phyloP scores from a whole-genome alignment of 164 flowering plant genomes.

The Taxillus chinensis region DNA sequence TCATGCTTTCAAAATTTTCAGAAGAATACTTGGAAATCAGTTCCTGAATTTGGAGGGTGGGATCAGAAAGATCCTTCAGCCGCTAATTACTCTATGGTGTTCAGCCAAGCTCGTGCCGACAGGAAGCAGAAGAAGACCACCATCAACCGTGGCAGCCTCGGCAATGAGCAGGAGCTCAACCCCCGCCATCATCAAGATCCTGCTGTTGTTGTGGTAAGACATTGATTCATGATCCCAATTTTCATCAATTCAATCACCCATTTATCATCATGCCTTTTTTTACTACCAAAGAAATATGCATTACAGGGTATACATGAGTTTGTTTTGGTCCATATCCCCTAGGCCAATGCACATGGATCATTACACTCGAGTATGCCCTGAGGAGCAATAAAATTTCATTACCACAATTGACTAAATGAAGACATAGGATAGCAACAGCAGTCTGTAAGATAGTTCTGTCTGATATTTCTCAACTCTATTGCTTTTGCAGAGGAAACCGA shows the following conservation, averaged over 20 bases:
- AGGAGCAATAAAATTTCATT: too few relatives aligned
- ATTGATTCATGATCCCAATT: neutral
- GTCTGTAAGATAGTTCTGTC: neutral
- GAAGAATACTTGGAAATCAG: slow-evolving; percentile 31
- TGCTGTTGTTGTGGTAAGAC: slow-evolving; percentile 17
- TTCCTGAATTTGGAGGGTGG: slow-evolving; percentile 64
- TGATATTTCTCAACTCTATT: slow-evolving; percentile 1
- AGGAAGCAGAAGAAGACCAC: slow-evolving; percentile 33
- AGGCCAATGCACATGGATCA: neutral
- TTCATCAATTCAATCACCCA: neutral
- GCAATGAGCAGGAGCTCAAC: slow-evolving; percentile 23
- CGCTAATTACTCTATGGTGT: slow-evolving; percentile 47
- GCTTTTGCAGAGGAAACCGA: slow-evolving; percentile 34
- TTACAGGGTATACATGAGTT: neutral
- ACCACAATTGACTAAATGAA: neutral
- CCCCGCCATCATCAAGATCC: slow-evolving; percentile 15
- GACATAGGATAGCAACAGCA: too few relatives aligned
- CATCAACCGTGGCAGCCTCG: slow-evolving; percentile 19
- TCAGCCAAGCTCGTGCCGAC: slow-evolving; percentile 43
- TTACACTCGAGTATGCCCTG: neutral
- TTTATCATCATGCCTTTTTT: neutral
- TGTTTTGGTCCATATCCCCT: neutral
- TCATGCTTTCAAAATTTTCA: slow-evolving; percentile 2
- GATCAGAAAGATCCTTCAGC: slow-evolving; percentile 24
- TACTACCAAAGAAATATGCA: neutral